Base-by-base conservation (phyloP, 805 yeast genomes). In the Nakazawaea ernobii region DNA sequence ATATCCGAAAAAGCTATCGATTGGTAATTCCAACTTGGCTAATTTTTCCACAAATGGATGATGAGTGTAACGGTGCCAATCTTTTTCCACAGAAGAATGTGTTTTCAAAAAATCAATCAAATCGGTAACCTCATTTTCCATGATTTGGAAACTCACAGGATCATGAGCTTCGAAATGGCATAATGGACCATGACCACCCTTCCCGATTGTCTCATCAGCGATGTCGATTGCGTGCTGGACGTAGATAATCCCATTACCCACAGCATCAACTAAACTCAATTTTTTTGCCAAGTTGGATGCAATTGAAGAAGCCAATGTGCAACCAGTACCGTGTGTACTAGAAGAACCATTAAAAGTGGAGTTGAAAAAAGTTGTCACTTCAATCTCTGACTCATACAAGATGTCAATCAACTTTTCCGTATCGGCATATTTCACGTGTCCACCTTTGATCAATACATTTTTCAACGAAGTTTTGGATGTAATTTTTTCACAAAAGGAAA, bases 311-410 rank as follows among this genome's bases (percentile, higher is more conserved):
- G 92, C 79, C 40, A 88, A 68, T 0, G 96, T 86, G 62, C 96
- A 88, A 0, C 96, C 96, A 2, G 95, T 87, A 10, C 96, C 96
- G 61, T 88, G 96, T 1, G 86, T 80, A 55, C 82, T 77, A 5
- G 64, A 61, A 0, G 89, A 69, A 6, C 66, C 56, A 3, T 73
- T 58, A 46, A 59, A 73, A 1, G 61, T 63, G 15, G 84, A 81
- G 44, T 68, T 71, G 58, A 71, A 81, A 1, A 79, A 55, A 0
- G 73, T 66, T 41, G 66, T 60, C 2, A 56, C 52, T 11, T 68
- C 67, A 2, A 56, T 54, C 1, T 56, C 45, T 6, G 77, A 67
- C 43, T 76, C 69, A 55, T 75, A 80, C 17, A 86, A 64, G 1
- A 82, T 68, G 59, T 82, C 88, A 10, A 72, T 65, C 11, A 84